Percentiles rank a stretch among this genome's conserved stretches.
These are phyloP conservation scores for Wickerhamomyces sydowiorum DNA, from an alignment of 805 yeast species.

Conservation along the genomic window DNA sequence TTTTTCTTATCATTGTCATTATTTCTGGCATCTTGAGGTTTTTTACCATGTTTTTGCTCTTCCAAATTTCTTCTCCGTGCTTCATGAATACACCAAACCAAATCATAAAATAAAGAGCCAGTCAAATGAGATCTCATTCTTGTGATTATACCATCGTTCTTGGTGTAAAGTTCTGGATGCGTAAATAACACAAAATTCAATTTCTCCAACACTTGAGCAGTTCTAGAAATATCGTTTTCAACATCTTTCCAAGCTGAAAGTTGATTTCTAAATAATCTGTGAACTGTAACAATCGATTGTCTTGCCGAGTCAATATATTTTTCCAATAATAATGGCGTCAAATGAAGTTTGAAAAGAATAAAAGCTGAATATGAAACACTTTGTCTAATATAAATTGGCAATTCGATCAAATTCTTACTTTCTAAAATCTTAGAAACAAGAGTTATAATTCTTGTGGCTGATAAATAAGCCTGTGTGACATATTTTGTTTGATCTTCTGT, in stretches of 20 bases:
- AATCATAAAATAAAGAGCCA: constrained; percentile 84
- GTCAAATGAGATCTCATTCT: constrained; percentile 91
- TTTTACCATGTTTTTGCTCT: constrained; percentile 26
- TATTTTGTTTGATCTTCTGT: constrained; percentile 81
- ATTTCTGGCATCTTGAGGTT: constrained; percentile 24
- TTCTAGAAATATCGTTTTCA: constrained; percentile 84
- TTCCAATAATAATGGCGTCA: constrained; percentile 63
- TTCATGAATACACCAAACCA: constrained; percentile 93
- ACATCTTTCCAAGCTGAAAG: constrained; percentile 83
- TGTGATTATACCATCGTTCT: constrained; percentile 68
- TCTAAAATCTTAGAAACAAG: constrained; percentile 68
- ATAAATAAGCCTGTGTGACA: constrained; percentile 72
- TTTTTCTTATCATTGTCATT: constrained; percentile 15
- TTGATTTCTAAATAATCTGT: constrained; percentile 80
- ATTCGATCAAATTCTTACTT: constrained; percentile 64
- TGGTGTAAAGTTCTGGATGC: constrained; percentile 76
- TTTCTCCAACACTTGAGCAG: constrained; percentile 87
- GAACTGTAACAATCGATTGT: constrained; percentile 90
- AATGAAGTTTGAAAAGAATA: constrained; percentile 71
- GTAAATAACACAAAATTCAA: constrained; percentile 81
- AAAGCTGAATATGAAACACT: constrained; percentile 79
- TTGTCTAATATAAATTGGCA: constrained; percentile 83
- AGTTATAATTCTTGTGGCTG: constrained; percentile 80
- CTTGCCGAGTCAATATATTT: constrained; percentile 80
- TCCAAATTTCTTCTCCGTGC: constrained; percentile 69